Conservation (phyloP, 768 basidiomycete genomes). For the Tylopilus rubrobrunneus region DNA sequence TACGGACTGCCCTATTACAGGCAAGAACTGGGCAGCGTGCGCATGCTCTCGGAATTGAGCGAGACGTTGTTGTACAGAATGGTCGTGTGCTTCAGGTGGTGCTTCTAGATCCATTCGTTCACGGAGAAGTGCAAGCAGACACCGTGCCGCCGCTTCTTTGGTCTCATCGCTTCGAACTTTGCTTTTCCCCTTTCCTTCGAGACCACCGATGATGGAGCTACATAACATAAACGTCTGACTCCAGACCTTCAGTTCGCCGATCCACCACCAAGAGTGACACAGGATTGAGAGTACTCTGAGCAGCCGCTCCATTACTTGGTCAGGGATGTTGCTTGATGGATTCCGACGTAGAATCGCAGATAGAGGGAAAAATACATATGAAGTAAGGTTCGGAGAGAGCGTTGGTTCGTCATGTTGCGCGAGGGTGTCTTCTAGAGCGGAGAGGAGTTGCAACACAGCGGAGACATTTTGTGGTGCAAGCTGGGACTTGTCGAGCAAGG, state of each 20-base stretch:
- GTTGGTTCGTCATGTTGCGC: slow-evolving; percentile 37
- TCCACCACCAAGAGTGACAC: slow-evolving; percentile 82
- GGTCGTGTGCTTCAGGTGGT: slow-evolving; percentile 24
- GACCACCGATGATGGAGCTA: slow-evolving; percentile 58
- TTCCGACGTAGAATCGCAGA: slow-evolving; percentile 83
- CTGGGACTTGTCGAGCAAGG: slow-evolving; percentile 67
- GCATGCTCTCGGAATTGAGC: slow-evolving; percentile 39
- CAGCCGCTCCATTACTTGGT: slow-evolving; percentile 74
- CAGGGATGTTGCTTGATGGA: slow-evolving; percentile 61
- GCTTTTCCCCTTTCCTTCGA: slow-evolving; percentile 65
- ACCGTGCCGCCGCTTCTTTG: slow-evolving; percentile 66
- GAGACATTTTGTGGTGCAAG: slow-evolving; percentile 54
- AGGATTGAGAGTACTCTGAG: slow-evolving; percentile 56
- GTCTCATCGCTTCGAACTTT: slow-evolving; percentile 79
- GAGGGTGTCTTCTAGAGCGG: slow-evolving; percentile 48
- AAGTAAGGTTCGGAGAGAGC: slow-evolving; percentile 60
- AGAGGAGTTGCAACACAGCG: slow-evolving; percentile 47
- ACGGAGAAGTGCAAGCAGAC: slow-evolving; percentile 62
- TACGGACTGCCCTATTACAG: slow-evolving; percentile 81
- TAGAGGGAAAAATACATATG: slow-evolving; percentile 85
- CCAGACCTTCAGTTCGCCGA: slow-evolving; percentile 69
- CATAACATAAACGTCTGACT: slow-evolving; percentile 81
- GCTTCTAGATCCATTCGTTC: slow-evolving; percentile 43
- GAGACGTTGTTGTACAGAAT: slow-evolving; percentile 28
- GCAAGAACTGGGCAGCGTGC: slow-evolving; percentile 51